phyloP scores from a whole-genome alignment of 2,329 filamentous ascomycete genomes.

The Juglanconis juglandina region DNA sequence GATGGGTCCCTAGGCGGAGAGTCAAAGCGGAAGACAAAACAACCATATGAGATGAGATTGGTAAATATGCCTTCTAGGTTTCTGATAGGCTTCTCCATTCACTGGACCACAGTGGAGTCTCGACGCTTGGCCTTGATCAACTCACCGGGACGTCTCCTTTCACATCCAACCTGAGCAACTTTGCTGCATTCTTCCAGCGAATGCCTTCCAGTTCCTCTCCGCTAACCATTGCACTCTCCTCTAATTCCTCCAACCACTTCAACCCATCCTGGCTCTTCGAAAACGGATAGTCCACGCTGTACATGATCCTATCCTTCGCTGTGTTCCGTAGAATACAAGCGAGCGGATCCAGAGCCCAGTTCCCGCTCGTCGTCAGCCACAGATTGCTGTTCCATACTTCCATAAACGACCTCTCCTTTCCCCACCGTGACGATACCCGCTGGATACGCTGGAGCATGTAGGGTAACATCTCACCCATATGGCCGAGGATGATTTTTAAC shows the following conservation, averaged over 20 bases:
- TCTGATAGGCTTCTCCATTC: too few relatives aligned
- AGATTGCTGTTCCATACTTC: constrained; percentile 55
- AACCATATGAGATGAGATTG: too few relatives aligned
- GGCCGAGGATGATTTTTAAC: constrained; percentile 53
- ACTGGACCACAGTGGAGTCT: too few relatives aligned
- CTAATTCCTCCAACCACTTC: constrained; percentile 45
- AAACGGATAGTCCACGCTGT: constrained; percentile 58
- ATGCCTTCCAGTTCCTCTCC: constrained; percentile 47
- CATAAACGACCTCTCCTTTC: constrained; percentile 34
- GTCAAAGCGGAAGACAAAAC: too few relatives aligned
- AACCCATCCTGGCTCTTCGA: constrained; percentile 45
- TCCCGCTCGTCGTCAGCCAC: constrained; percentile 55
- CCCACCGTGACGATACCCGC: constrained; percentile 25
- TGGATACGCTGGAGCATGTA: constrained; percentile 49
- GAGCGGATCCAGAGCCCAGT: constrained; percentile 47
- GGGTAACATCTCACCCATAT: constrained; percentile 52
- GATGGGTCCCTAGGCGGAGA: too few relatives aligned
- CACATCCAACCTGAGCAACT: constrained; percentile 36
- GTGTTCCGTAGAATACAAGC: constrained; percentile 41
- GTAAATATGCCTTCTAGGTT: too few relatives aligned
- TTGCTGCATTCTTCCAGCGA: constrained; percentile 49
- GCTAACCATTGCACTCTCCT: constrained; percentile 45
- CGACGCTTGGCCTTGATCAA: background rate
- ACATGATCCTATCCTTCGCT: constrained; percentile 48
- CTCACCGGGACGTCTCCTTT: constrained; percentile 3